Conservation (phyloP, 805 yeast genomes). For the Pichia californica region DNA sequence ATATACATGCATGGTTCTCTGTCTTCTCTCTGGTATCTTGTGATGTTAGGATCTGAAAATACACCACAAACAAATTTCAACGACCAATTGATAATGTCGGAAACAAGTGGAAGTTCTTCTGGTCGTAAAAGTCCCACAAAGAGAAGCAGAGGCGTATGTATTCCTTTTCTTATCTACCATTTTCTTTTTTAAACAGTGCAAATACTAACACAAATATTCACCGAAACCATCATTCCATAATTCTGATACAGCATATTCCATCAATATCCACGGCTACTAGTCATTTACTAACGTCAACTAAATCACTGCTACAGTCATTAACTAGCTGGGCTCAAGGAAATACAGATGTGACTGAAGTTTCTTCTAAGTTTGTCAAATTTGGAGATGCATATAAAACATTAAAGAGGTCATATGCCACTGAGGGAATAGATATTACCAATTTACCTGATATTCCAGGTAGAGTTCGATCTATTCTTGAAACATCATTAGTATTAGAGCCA, state of each 20-base stretch:
- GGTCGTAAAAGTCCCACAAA: slow-evolving; percentile 7
- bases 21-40: too few relatives aligned
- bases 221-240: too few relatives aligned
- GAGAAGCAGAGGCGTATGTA: slow-evolving; percentile 9
- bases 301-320: slow-evolving; percentile 75
- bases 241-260: slow-evolving; percentile 39
- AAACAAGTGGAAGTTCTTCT: not conserved
- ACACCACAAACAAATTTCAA: not conserved
- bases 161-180: not conserved
- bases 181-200: too few relatives aligned
- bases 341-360: slow-evolving; percentile 79
- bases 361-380: slow-evolving; percentile 82
- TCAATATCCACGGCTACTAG: slow-evolving; percentile 59
- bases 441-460: slow-evolving; percentile 87
- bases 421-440: slow-evolving; percentile 77
- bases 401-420: slow-evolving; percentile 67
- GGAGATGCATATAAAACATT: slow-evolving; percentile 93
- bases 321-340: slow-evolving; percentile 84
- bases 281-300: slow-evolving; percentile 73
- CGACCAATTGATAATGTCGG: slow-evolving; percentile 1
- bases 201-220: too few relatives aligned
- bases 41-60: too few relatives aligned
- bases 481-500: slow-evolving; percentile 78
- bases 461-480: slow-evolving; percentile 72
- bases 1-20: too few relatives aligned